Percentiles rank a stretch among this genome's conserved stretches.
phyloP scores from a whole-genome alignment of 768 basidiomycete genomes.

The Pleurotus tuber-regium region DNA sequence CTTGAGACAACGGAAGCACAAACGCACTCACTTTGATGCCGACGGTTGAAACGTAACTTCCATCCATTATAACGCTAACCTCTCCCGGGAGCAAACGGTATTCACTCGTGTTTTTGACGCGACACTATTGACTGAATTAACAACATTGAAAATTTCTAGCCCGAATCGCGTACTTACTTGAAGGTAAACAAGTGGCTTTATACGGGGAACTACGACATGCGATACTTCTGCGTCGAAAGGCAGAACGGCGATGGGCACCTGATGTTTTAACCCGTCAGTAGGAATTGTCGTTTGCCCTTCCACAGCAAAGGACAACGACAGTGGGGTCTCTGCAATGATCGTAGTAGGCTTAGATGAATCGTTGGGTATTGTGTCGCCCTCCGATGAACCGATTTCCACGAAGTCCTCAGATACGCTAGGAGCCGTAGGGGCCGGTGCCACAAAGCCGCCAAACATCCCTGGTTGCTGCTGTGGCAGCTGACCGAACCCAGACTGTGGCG shows the following conservation, averaged over 20 bases:
- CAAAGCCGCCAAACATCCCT: background rate
- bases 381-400: constrained; percentile 27
- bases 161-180: constrained; percentile 44
- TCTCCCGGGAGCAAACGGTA: constrained; percentile 54
- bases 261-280: constrained; percentile 52
- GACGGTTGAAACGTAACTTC: constrained; percentile 49
- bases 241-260: constrained; percentile 49
- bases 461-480: background rate
- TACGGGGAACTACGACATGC: constrained; percentile 49
- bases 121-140: too few species aligned
- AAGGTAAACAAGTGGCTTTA: constrained; percentile 47
- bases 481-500: constrained; percentile 6
- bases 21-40: constrained; percentile 39
- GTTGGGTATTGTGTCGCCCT: constrained; percentile 12
- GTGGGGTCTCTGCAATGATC: constrained; percentile 49
- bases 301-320: constrained; percentile 50
- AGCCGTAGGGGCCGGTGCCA: background rate
- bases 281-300: constrained; percentile 49
- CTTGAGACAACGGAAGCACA: background rate
- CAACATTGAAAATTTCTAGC: too few species aligned
- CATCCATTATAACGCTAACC: constrained; percentile 54
- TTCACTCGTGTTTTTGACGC: constrained; percentile 56
- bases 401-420: constrained; percentile 22
- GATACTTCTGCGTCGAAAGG: constrained; percentile 43
- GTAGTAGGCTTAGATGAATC: constrained; percentile 34